Evolutionary conservation across 257 asterid species (phyloP).

Genomic region (Euphrasia confusa): DNA sequence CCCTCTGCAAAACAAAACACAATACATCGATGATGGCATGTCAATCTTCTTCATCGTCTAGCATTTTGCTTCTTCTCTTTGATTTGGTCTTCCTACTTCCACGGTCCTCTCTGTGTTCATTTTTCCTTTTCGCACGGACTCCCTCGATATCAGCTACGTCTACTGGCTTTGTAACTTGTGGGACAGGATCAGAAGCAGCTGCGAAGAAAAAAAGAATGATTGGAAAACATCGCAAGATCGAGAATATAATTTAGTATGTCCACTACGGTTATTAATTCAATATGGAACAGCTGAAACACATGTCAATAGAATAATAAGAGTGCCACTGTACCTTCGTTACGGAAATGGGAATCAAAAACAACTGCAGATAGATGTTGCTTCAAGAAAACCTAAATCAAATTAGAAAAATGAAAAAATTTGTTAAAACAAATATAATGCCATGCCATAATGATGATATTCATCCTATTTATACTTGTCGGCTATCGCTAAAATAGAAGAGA

Average conservation of each 20-base stretch:
- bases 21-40: not conserved
- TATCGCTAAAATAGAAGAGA: not conserved
- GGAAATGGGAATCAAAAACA: slow-evolving; percentile 70
- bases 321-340: slow-evolving; percentile 39
- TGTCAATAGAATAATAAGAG: not conserved
- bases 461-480: not conserved
- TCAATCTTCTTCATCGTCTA: slow-evolving; percentile 29
- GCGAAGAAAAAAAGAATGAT: not conserved
- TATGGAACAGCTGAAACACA: not conserved
- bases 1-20: too few relatives aligned
- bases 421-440: not conserved
- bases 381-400: slow-evolving; percentile 71
- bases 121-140: slow-evolving; percentile 36
- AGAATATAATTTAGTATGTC: not conserved
- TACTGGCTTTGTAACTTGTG: slow-evolving; percentile 26
- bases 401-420: slow-evolving; percentile 6
- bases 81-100: slow-evolving; percentile 43
- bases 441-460: too few relatives aligned
- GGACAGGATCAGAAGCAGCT: slow-evolving; percentile 21
- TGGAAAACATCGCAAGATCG: not conserved
- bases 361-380: slow-evolving; percentile 73
- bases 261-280: not conserved
- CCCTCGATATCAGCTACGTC: slow-evolving; percentile 29
- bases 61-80: slow-evolving; percentile 33
- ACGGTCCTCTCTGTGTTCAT: slow-evolving; percentile 26